A percentile compares a stretch with the other conserved stretches of the same genome.
These are phyloP conservation scores for Gentiana dahurica DNA, from an alignment of 257 asterid genomes.

Conservation along the genomic window DNA sequence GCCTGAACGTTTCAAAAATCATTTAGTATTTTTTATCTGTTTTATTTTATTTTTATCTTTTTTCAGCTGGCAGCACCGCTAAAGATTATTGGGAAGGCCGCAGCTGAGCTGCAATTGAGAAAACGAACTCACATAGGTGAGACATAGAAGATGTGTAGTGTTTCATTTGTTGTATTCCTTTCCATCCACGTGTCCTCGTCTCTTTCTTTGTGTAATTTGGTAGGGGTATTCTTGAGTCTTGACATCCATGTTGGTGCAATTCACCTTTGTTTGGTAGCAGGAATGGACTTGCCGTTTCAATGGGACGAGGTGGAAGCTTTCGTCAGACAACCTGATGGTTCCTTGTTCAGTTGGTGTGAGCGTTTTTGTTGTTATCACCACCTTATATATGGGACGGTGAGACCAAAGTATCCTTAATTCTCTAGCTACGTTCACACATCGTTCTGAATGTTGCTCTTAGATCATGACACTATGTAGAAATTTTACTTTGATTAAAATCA, in stretches of 20 bases:
- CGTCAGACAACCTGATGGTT: conserved; percentile 81
- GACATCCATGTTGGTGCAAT: not conserved
- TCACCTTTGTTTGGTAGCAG: conserved; percentile 26
- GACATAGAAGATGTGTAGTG: not conserved
- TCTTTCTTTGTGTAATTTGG: not conserved
- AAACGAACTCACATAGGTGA: conserved; percentile 83
- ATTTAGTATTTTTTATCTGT: not conserved
- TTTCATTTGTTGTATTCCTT: not conserved
- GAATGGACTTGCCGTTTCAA: conserved; percentile 81
- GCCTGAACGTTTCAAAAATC: not conserved
- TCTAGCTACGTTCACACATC: not conserved
- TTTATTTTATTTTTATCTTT: conserved; percentile 1
- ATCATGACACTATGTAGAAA: too few relatives aligned
- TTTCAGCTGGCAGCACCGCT: conserved; percentile 73
- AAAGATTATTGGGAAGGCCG: conserved; percentile 64
- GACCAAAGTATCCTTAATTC: conserved; percentile 9
- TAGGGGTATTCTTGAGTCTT: too few relatives aligned
- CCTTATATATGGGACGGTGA: conserved; percentile 62
- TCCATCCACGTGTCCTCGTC: not conserved
- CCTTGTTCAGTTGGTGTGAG: conserved; percentile 96
- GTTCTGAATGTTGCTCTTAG: too few relatives aligned
- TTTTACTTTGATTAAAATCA: too few relatives aligned
- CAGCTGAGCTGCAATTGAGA: conserved; percentile 66
- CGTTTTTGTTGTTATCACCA: conserved; percentile 68
- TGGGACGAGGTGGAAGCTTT: conserved; percentile 86